These are phyloP conservation scores for Scortechinia acanthostroma DNA, from an alignment of 2,329 filamentous ascomycete genomes.

Conservation along the genomic window DNA sequence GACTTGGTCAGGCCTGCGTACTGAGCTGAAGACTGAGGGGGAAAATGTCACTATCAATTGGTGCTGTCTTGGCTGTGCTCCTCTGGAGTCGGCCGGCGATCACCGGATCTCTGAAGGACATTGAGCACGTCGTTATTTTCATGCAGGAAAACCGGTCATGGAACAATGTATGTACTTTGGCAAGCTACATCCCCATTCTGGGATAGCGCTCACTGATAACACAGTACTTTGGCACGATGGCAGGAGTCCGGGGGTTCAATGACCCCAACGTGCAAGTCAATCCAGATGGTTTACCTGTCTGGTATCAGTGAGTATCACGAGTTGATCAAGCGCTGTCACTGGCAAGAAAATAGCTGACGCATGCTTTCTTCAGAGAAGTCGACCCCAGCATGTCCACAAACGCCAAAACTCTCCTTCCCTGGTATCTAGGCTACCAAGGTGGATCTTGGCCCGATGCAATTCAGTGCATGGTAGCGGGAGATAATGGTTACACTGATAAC, in stretches of 20 bases:
- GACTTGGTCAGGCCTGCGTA: too few relatives aligned
- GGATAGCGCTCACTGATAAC: too few relatives aligned
- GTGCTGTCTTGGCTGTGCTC: constrained; percentile 4
- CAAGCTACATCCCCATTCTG: constrained; percentile 16
- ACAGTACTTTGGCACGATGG: constrained; percentile 47
- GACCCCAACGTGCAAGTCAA: constrained; percentile 46
- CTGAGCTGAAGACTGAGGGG: too few relatives aligned
- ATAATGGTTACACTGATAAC: constrained; percentile 41
- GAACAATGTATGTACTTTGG: neutral
- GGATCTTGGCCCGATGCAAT: constrained; percentile 39
- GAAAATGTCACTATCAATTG: constrained; percentile 6
- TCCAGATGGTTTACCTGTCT: constrained; percentile 29
- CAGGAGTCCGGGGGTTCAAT: constrained; percentile 42
- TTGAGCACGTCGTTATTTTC: constrained; percentile 48
- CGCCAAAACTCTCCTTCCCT: constrained; percentile 35
- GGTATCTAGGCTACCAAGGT: constrained; percentile 45
- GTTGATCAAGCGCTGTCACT: too few relatives aligned
- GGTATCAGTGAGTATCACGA: constrained; percentile 33
- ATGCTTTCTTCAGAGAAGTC: constrained; percentile 17
- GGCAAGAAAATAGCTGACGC: neutral
- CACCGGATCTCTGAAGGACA: constrained; percentile 31
- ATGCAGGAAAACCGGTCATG: constrained; percentile 32
- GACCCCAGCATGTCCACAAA: constrained; percentile 24
- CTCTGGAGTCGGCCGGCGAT: constrained; percentile 5
- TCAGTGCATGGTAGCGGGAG: constrained; percentile 42